Base-by-base conservation (phyloP, 2,329 filamentous ascomycete species). In the Chaetoscypha palmicola region DNA sequence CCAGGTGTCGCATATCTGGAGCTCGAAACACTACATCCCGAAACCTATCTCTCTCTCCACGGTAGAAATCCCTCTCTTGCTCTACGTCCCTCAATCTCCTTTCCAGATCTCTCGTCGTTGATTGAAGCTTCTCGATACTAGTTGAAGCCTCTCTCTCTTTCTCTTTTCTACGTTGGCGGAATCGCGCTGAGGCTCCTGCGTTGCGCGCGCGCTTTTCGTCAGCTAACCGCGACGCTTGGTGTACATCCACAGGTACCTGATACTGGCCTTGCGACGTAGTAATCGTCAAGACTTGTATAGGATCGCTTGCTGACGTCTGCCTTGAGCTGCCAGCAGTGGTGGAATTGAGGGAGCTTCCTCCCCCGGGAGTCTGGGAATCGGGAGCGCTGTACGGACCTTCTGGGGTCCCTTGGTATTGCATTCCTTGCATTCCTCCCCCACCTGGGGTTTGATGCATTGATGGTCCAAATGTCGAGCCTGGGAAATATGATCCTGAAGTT, bases 131-230 rank as follows among this genome's bases (percentile, higher is more conserved):
- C 39, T 83, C 72, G 50, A 91, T 80, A 38, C 76, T 81, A 43
- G 74, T 72, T 12, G 77, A 77, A 45, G 82, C 83, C 61, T 88
- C 83, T 55, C 77, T 77, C 61, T 91, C 86, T 62, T 84, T 82
- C 58, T 89, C 86, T 66, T 94, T 94, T 59, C 88, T 81, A 47
- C 89, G 76, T 58, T 81, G 79, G 43, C 88, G 77, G 53, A 94
- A 92, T 47, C 88, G 76, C 37, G 86, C 86, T 45, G 87, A 94
- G 4, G 88, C 88, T 37, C 85, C 85, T 31, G 88, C 88, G 58
- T 94, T 94, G 40, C 87, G 77, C 62, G 84, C 82, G 44, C 88
- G 74, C 66, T 92, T 94, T 63, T 94, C 86, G 58, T 92, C 86
- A 30, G 86, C 85, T 56, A 86, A 79, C 53, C 81, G 83, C 10